Conservation (phyloP, 768 basidiomycete species). For the Pisolithus orientalis region DNA sequence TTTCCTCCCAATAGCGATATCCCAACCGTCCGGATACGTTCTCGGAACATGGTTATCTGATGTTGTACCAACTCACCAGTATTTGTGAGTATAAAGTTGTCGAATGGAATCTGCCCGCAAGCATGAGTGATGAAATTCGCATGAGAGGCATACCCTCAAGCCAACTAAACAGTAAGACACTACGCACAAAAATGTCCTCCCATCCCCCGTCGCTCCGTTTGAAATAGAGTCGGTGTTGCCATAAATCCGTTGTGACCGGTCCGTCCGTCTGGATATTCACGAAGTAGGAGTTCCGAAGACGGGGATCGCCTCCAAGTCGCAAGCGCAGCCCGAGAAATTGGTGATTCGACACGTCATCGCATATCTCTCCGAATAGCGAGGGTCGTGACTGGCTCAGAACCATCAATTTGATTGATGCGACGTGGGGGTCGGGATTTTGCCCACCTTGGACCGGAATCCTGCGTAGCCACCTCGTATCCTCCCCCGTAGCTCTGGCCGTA, state of each 20-base stretch:
- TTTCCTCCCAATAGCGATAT: slow-evolving; percentile 86
- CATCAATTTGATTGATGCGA: background rate
- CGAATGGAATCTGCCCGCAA: slow-evolving; percentile 66
- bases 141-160: background rate
- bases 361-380: slow-evolving; percentile 82
- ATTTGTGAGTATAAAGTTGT: slow-evolving; percentile 69
- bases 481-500: slow-evolving; percentile 59
- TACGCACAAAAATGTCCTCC: slow-evolving; percentile 76
- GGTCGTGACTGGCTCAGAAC: slow-evolving; percentile 49
- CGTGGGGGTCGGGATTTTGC: background rate
- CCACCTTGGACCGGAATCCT: slow-evolving; percentile 81
- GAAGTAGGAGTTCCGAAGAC: slow-evolving; percentile 80
- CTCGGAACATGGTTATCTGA: slow-evolving; percentile 71
- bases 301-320: slow-evolving; percentile 68
- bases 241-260: slow-evolving; percentile 75
- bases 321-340: slow-evolving; percentile 77
- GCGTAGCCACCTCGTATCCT: slow-evolving; percentile 83
- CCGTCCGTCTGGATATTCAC: slow-evolving; percentile 92
- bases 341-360: slow-evolving; percentile 79
- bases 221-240: slow-evolving; percentile 91
- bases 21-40: slow-evolving; percentile 74
- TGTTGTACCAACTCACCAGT: slow-evolving; percentile 61
- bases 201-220: slow-evolving; percentile 56
- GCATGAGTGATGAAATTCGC: too few relatives aligned
- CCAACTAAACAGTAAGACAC: slow-evolving; percentile 5